A percentile compares a stretch with the other conserved stretches of the same genome.
Conservation (phyloP, 441 rosid genomes). For the Hura crepitans region DNA sequence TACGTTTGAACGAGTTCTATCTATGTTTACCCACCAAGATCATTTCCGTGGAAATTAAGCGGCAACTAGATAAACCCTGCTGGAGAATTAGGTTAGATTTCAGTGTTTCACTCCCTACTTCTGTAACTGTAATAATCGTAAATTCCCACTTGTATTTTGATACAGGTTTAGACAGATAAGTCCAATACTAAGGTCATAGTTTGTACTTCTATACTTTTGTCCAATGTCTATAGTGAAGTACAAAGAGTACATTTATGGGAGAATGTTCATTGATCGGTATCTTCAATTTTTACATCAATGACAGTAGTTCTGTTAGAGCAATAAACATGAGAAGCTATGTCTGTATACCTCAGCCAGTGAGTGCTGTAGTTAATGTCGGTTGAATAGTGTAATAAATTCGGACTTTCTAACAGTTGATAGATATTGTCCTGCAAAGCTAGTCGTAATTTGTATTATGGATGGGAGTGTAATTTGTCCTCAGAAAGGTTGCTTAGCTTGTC, state of each 20-base stretch:
- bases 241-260: background rate
- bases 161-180: background rate
- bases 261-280: background rate
- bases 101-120: background rate
- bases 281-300: background rate
- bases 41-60: slow-evolving; percentile 17
- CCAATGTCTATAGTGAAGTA: background rate
- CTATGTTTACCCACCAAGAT: slow-evolving; percentile 9
- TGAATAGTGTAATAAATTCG: background rate
- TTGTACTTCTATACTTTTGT: background rate
- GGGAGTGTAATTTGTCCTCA: no score
- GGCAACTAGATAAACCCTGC: background rate
- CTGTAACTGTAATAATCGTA: background rate
- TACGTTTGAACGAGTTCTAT: slow-evolving; percentile 6
- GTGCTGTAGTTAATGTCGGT: background rate
- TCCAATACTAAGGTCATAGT: background rate
- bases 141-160: background rate
- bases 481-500: no score
- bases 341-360: background rate
- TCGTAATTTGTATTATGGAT: background rate
- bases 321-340: no score
- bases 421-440: no score
- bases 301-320: background rate
- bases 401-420: background rate
- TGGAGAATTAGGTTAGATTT: background rate